phyloP scores from a whole-genome alignment of 257 asterid species.

The Anisodus acutangulus region DNA sequence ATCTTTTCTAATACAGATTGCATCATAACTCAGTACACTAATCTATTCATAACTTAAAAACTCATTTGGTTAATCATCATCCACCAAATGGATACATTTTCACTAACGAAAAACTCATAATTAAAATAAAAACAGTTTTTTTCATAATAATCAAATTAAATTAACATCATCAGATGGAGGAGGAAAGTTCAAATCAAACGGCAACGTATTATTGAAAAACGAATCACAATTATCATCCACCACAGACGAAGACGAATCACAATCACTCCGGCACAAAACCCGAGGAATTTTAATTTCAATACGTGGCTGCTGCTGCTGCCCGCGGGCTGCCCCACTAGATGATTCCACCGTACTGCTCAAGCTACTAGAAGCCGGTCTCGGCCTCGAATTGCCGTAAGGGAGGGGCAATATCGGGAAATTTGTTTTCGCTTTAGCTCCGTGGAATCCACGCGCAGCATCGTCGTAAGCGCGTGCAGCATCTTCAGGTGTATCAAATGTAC shows the following conservation, averaged over 20 bases:
- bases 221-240: conserved; percentile 7
- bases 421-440: conserved; percentile 22
- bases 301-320: neutral
- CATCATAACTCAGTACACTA: neutral
- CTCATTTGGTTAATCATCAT: conserved; percentile 17
- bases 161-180: conserved; percentile 13
- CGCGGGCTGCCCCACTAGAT: neutral
- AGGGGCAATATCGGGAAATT: neutral
- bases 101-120: neutral
- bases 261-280: neutral
- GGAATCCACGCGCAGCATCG: neutral
- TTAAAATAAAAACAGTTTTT: neutral
- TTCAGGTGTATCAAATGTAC: conserved; percentile 12
- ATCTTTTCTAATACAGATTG: neutral
- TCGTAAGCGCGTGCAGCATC: conserved; percentile 26
- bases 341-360: conserved; percentile 27
- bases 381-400: neutral
- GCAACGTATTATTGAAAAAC: neutral
- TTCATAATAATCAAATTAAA: neutral
- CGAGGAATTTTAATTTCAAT: neutral
- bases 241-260: conserved; percentile 14
- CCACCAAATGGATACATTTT: conserved; percentile 18
- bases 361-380: neutral
- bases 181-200: conserved; percentile 24
- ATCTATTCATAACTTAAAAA: neutral